Conservation (phyloP, 164 flowering plant genomes). For the Umbellularia californica region DNA sequence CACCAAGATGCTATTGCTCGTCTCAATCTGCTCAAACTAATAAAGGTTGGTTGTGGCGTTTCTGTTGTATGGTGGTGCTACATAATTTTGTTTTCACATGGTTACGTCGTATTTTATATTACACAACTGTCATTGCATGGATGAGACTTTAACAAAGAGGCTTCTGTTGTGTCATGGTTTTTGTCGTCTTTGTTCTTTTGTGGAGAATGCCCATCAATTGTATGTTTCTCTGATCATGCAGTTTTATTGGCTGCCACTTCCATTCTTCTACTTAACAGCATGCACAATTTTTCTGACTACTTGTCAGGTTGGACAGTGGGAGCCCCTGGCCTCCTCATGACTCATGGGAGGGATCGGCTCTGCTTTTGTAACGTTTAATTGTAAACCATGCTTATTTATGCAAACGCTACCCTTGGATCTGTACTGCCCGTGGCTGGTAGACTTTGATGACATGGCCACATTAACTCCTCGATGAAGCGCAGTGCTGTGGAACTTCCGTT, state of each 20-base stretch:
- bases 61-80: neutral
- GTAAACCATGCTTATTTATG: neutral
- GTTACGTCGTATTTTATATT: neutral
- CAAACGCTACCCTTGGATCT: neutral
- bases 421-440: neutral
- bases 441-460: neutral
- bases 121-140: neutral
- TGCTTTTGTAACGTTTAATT: too few relatives aligned
- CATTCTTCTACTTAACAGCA: neutral
- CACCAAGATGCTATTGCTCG: slow-evolving; percentile 99
- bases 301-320: too few relatives aligned
- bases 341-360: too few relatives aligned
- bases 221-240: neutral
- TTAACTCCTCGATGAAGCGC: neutral
- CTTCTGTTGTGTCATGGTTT: too few relatives aligned
- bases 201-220: neutral
- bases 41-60: slow-evolving; percentile 50
- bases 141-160: neutral
- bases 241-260: neutral
- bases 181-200: neutral
- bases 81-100: neutral
- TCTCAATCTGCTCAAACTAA: slow-evolving; percentile 81
- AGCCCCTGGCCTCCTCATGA: too few relatives aligned
- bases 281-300: too few relatives aligned
- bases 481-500: neutral